Percentiles rank a stretch among this genome's conserved stretches.
Conservation (phyloP, 768 basidiomycete species). For the Antrodiella citrinella region DNA sequence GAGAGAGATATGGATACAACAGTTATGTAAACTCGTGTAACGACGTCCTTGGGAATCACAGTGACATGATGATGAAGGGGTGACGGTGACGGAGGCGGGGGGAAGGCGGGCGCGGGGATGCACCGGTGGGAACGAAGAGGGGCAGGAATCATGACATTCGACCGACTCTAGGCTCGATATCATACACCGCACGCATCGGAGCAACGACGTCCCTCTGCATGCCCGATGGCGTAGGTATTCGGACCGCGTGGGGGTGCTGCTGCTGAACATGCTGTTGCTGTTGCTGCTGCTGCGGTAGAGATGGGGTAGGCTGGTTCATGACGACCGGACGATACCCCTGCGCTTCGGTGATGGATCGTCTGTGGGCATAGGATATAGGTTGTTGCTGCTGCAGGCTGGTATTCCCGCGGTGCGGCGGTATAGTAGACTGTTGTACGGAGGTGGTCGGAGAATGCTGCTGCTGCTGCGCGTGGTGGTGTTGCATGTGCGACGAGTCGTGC, state of each 20-base stretch:
- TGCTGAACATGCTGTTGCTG: constrained; percentile 32
- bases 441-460: constrained; percentile 25
- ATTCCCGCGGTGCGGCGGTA: constrained; percentile 23
- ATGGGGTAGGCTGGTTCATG: constrained; percentile 34
- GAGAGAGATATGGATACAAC: constrained; percentile 1
- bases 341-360: constrained; percentile 51
- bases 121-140: too few species aligned
- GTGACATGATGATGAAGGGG: too few species aligned
- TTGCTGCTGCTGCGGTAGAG: too few species aligned
- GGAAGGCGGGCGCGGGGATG: too few species aligned
- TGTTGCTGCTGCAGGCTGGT: constrained; percentile 35
- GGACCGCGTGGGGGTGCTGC: not conserved
- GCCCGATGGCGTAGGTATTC: constrained; percentile 2
- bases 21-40: too few species aligned
- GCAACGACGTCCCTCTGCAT: constrained; percentile 7
- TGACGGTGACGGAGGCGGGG: too few species aligned
- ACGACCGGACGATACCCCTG: constrained; percentile 32
- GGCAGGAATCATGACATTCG: constrained; percentile 8
- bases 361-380: constrained; percentile 42
- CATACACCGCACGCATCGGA: constrained; percentile 9
- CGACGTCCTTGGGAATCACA: too few species aligned
- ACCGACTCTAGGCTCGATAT: constrained; percentile 8
- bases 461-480: too few species aligned
- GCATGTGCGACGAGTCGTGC: constrained; percentile 14
- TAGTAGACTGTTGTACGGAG: constrained; percentile 28